Evolutionary conservation across 495 filamentous ascomycete genomes (phyloP), one percentile per base, ranked within the genome.

Genomic region (Aspergillus sparsus): DNA sequence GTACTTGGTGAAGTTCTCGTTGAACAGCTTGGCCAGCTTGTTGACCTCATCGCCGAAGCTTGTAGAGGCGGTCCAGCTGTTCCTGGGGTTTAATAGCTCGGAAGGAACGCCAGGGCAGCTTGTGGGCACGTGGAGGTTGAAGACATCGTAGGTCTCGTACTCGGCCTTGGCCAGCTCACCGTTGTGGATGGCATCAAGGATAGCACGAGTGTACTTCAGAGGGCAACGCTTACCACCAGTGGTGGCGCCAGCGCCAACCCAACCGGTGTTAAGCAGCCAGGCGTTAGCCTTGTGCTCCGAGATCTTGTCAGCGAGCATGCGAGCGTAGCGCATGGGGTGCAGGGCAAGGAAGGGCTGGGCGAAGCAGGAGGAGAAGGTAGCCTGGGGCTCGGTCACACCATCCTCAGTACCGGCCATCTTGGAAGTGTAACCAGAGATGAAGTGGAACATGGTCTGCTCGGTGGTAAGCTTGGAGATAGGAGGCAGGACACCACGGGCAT

Each of bases 371-470:
- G 92, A 97, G 89, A 98, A 98, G 67, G 94, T 98, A 3, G 94
- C 94, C 80, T 96, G 90, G 65, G 94, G 94, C 81, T 98, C 94
- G 13, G 89, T 91, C 54, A 98, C 85, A 74, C 94, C 94, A 54
- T 97, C 90, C 79, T 98, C 94, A 49, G 94, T 98, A 69, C 94
- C 94, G 62, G 93, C 95, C 95, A 98, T 98, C 88, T 98, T 98
- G 68, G 95, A 98, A 57, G 94, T 98, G 83, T 98, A 98, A 69
- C 94, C 94, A 16, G 89, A 94, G 76, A 98, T 98, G 85, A 98
- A 98, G 85, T 98, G 94, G 86, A 97, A 98, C 93, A 98, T 98
- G 71, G 91, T 96, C 80, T 98, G 94, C 68, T 92, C 90, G 66
- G 88, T 85, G 82, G 88, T 89, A 71, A 98, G 88, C 84, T 98